phyloP scores from a whole-genome alignment of 2,329 filamentous ascomycete genomes.

The Sphaceloma murrayae region DNA sequence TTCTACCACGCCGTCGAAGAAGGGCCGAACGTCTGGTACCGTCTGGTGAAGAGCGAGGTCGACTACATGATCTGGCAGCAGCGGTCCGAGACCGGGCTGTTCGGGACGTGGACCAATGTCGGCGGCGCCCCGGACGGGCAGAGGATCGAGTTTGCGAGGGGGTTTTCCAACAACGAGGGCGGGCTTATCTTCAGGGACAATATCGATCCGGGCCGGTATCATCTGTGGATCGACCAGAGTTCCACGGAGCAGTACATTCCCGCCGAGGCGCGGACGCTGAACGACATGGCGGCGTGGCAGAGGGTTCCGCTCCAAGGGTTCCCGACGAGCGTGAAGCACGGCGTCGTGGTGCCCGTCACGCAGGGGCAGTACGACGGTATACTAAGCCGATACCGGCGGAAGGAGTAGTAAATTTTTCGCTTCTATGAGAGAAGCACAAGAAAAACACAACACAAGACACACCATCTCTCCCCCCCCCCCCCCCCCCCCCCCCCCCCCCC shows the following conservation, averaged over 20 bases:
- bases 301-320: slow-evolving; percentile 18
- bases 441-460: no score
- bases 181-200: slow-evolving; percentile 21
- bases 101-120: slow-evolving; percentile 19
- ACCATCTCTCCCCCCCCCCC: no score
- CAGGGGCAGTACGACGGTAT: slow-evolving; percentile 20
- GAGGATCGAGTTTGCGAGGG: slow-evolving; percentile 18
- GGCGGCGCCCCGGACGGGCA: slow-evolving; percentile 17
- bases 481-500: no score
- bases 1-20: slow-evolving; percentile 18
- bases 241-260: slow-evolving; percentile 20
- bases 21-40: slow-evolving; percentile 20
- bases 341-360: slow-evolving; percentile 18
- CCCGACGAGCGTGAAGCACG: slow-evolving; percentile 20
- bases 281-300: slow-evolving; percentile 20
- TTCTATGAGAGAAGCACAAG: neutral
- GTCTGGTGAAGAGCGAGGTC: slow-evolving; percentile 20
- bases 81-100: slow-evolving; percentile 18
- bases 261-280: slow-evolving; percentile 19
- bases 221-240: slow-evolving; percentile 21
- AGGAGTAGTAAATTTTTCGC: neutral
- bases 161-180: slow-evolving; percentile 20
- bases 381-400: slow-evolving; percentile 15
- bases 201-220: slow-evolving; percentile 19
- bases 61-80: slow-evolving; percentile 20